Base-by-base conservation (phyloP, 2,329 filamentous ascomycete species). In the Ascochyta rabiei region DNA sequence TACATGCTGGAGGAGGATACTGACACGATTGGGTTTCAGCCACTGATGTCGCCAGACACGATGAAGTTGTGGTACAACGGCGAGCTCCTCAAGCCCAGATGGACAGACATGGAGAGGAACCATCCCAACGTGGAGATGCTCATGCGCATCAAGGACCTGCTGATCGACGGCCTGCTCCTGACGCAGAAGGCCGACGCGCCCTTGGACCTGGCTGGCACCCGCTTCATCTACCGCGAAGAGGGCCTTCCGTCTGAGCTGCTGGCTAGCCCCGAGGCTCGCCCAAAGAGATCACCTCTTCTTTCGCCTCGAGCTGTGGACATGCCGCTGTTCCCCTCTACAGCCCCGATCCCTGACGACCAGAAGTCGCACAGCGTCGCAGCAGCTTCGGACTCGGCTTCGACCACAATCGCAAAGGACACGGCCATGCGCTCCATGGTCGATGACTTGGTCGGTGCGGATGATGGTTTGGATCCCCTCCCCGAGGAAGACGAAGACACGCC, bases 1-100 rank as follows among this genome's bases (percentile, higher is more conserved):
- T 89, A 90, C 68, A 77, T 90, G 64, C 77, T 90, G 3, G 84
- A 87, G 57, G 88, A 90, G 69, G 88, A 90, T 67, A 82, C 84
- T 52, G 83, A 86, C 48, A 88, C 84, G 3, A 77, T 89, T 57
- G 86, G 84, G 1, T 90, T 90, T 68, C 79, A 81, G 59, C 87
- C 88, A 0, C 74, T 90, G 19, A 75, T 81, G 38, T 77, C 79
- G 30, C 75, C 79, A 3, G 74, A 79, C 34, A 82, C 80, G 3
- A 73, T 69, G 54, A 80, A 81, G 41, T 77, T 83, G 48, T 86
- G 86, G 77, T 76, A 82, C 42, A 75, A 78, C 54, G 69, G 72
- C 12, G 71, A 75, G n/a, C 67, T 65, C 19, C 57, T 78, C 49
- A 88, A 87, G 68, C 78, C 79, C 13, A 81, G 80, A 41, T 80